A percentile compares a stretch with the other conserved stretches of the same genome.
phyloP scores from a whole-genome alignment of 192 early-diverging fungal genomes.

The Backusella tuberculispora region DNA sequence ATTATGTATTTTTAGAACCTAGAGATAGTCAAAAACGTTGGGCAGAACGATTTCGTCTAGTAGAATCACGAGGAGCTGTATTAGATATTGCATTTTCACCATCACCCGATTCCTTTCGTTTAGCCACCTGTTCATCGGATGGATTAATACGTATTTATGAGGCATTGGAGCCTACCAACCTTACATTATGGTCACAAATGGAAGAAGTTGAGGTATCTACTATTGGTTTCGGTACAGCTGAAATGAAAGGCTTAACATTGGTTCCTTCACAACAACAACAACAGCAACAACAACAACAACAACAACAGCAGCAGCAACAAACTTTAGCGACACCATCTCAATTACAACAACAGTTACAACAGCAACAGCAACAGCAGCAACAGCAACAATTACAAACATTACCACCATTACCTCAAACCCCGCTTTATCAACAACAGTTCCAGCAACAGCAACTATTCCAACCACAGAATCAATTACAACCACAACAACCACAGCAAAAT shows the following conservation, averaged over 20 bases:
- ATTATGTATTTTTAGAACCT: conserved; percentile 30
- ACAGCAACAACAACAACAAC: background rate
- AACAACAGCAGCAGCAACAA: background rate
- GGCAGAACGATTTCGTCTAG: conserved; percentile 61
- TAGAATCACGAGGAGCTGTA: conserved; percentile 73
- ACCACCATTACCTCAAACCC: background rate
- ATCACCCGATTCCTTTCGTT: conserved; percentile 73
- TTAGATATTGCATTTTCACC: conserved; percentile 93
- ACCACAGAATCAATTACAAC: background rate
- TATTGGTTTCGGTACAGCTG: background rate
- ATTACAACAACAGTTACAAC: conserved; percentile 27
- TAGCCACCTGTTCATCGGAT: conserved; percentile 82
- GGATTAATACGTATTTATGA: conserved; percentile 88
- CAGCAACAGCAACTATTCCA: background rate
- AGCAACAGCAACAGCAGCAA: conserved; percentile 18
- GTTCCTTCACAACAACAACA: background rate
- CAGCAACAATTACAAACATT: conserved; percentile 5
- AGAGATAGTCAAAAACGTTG: conserved; percentile 72
- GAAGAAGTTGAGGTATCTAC: conserved; percentile 55
- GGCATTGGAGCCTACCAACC: conserved; percentile 75
- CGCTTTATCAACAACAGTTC: background rate
- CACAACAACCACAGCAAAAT: background rate
- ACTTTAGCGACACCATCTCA: background rate
- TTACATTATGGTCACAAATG: conserved; percentile 79
- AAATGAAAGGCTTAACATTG: background rate